Percentiles rank a stretch among this genome's conserved stretches.
phyloP scores from a whole-genome alignment of 495 filamentous ascomycete species.

The Astrothelium macrocarpum region DNA sequence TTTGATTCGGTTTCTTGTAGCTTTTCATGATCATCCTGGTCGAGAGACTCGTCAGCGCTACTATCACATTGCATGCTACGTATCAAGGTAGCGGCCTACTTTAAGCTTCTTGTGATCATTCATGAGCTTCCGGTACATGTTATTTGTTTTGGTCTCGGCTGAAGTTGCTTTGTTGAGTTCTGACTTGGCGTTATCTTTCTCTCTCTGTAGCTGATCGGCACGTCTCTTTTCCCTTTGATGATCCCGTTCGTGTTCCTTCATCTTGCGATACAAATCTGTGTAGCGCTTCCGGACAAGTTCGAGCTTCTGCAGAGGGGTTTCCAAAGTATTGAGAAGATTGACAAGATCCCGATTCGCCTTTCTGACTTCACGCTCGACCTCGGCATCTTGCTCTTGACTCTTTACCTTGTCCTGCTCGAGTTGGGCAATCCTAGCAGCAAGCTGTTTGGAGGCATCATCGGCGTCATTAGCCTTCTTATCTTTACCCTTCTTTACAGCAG shows the following conservation, averaged over 20 bases:
- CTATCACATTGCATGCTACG: conserved; percentile 6
- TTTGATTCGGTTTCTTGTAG: conserved; percentile 72
- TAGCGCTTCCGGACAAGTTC: conserved; percentile 86
- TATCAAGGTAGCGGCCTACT: conserved; percentile 37
- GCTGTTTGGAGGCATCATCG: conserved; percentile 76
- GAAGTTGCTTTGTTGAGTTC: conserved; percentile 80
- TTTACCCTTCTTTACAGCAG: conserved; percentile 45
- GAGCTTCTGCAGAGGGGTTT: conserved; percentile 61
- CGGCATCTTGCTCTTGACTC: conserved; percentile 89
- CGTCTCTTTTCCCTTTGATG: conserved; percentile 93
- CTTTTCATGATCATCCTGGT: conserved; percentile 81
- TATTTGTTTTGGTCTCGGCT: conserved; percentile 91
- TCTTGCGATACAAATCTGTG: conserved; percentile 78
- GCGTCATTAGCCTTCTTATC: conserved; percentile 50
- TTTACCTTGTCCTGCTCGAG: conserved; percentile 84
- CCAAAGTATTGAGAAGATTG: conserved; percentile 69
- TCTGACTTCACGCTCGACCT: conserved; percentile 86
- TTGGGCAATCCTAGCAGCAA: conserved; percentile 90
- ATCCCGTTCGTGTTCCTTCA: conserved; percentile 90
- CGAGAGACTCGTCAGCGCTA: conserved; percentile 10
- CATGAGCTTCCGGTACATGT: conserved; percentile 81
- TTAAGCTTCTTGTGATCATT: conserved; percentile 97
- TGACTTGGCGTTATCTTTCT: conserved; percentile 77
- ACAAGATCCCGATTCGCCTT: conserved; percentile 87
- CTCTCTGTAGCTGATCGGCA: conserved; percentile 89